Evolutionary conservation across 73 alveolate genomes (phyloP).

Genomic region (Urostyla sp.): DNA sequence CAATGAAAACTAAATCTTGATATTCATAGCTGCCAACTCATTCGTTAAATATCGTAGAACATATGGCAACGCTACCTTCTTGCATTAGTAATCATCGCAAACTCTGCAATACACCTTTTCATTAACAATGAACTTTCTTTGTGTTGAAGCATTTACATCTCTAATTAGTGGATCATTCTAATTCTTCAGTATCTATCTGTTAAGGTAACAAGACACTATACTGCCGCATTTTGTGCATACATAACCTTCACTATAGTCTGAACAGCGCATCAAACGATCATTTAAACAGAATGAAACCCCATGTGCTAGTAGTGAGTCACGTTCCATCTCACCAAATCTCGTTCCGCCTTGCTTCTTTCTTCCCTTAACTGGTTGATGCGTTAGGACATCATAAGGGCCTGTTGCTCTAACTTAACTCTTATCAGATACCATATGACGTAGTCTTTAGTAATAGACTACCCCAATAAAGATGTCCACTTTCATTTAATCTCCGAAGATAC

Average conservation of each 20-base stretch:
- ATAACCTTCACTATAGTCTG: constrained; percentile 98
- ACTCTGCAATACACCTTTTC: constrained; percentile 89
- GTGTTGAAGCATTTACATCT: not conserved
- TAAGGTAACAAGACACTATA: constrained; percentile 73
- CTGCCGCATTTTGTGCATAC: constrained; percentile 94
- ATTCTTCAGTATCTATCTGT: constrained; percentile 57
- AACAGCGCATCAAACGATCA: constrained; percentile 97
- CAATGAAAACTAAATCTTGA: constrained; percentile 87
- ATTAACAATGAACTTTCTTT: constrained; percentile 41
- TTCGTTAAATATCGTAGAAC: constrained; percentile 95
- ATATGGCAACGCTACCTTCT: constrained; percentile 95
- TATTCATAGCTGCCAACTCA: constrained; percentile 98
- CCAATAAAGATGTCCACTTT: constrained; percentile 99
- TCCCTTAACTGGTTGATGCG: constrained; percentile 99
- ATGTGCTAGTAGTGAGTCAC: constrained; percentile 99
- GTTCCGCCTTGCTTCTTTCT: constrained; percentile 99
- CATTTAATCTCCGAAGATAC: constrained; percentile 96
- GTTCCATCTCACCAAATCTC: constrained; percentile 99
- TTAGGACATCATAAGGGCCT: constrained; percentile 97
- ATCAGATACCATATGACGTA: constrained; percentile 99
- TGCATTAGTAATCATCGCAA: constrained; percentile 87
- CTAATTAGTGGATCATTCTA: too few species aligned
- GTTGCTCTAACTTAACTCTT: constrained; percentile 96
- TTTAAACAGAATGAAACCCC: constrained; percentile 97
- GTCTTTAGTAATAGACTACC: constrained; percentile 98